Percentiles rank a stretch among this genome's conserved stretches.
Evolutionary conservation across 2,329 filamentous ascomycete species (phyloP).

Genomic region (Claviceps sorghi): DNA sequence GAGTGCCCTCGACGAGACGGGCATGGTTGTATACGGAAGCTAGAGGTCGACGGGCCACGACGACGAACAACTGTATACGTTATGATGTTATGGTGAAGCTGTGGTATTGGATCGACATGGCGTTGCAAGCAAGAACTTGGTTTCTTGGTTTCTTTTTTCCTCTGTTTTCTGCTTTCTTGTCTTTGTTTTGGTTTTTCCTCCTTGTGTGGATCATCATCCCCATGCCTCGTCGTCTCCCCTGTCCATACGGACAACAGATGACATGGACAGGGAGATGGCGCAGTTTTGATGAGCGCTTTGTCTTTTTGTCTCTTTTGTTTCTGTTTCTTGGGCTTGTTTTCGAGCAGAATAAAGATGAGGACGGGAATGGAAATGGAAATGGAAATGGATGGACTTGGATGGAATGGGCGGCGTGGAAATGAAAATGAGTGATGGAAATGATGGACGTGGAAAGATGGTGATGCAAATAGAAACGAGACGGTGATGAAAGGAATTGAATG

Average conservation of each 20-base stretch:
- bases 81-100: background rate
- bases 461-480: too few species aligned
- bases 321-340: background rate
- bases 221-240: too few species aligned
- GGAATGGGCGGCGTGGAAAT: too few species aligned
- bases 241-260: background rate
- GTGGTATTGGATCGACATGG: background rate
- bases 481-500: conserved; percentile 1
- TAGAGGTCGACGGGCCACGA: background rate
- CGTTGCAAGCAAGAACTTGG: background rate
- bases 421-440: too few species aligned
- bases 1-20: conserved; percentile 13
- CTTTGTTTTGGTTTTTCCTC: background rate
- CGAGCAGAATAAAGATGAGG: background rate
- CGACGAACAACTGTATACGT: background rate
- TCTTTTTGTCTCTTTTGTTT: too few species aligned
- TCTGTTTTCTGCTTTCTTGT: too few species aligned
- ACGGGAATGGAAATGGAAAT: background rate
- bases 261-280: background rate
- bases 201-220: background rate
- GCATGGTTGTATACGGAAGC: conserved; percentile 21
- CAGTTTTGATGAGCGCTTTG: background rate
- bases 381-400: too few species aligned
- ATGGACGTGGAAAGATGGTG: too few species aligned
- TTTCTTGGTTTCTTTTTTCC: too few species aligned